Evolutionary conservation across 2,329 filamentous ascomycete species (phyloP).

Genomic region (Aspergillus puulaauensis): DNA sequence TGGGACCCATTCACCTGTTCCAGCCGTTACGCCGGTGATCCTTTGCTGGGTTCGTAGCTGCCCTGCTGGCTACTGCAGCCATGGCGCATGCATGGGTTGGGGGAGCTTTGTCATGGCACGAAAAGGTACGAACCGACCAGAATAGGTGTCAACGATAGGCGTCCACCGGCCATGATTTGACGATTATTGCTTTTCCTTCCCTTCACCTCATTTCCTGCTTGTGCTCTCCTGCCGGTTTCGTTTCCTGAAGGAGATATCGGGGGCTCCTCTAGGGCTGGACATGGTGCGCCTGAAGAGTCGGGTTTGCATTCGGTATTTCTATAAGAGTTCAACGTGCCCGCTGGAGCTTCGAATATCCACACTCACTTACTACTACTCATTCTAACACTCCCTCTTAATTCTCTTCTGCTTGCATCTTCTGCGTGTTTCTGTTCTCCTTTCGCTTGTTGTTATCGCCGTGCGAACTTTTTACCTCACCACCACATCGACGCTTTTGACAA

Average conservation of each 20-base stretch:
- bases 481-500: not conserved
- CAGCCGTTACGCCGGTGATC: not conserved
- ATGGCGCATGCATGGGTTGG: not conserved
- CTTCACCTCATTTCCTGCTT: not conserved
- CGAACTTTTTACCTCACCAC: not conserved
- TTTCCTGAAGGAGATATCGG: not conserved
- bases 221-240: not conserved
- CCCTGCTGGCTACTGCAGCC: not conserved
- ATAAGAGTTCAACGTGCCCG: not conserved
- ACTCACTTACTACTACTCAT: not conserved
- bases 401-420: not conserved
- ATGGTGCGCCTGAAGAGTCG: not conserved
- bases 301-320: not conserved
- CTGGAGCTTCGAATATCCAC: not conserved
- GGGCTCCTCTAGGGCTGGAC: not conserved
- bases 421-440: not conserved
- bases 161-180: not conserved
- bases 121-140: not conserved
- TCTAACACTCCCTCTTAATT: not conserved
- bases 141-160: not conserved
- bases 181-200: not conserved
- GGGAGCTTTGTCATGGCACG: not conserved
- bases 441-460: not conserved
- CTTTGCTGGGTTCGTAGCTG: not conserved
- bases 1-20: not conserved